Base-by-base conservation (phyloP, 2,329 filamentous ascomycete species). In the Chrysosphaeria jannelii region DNA sequence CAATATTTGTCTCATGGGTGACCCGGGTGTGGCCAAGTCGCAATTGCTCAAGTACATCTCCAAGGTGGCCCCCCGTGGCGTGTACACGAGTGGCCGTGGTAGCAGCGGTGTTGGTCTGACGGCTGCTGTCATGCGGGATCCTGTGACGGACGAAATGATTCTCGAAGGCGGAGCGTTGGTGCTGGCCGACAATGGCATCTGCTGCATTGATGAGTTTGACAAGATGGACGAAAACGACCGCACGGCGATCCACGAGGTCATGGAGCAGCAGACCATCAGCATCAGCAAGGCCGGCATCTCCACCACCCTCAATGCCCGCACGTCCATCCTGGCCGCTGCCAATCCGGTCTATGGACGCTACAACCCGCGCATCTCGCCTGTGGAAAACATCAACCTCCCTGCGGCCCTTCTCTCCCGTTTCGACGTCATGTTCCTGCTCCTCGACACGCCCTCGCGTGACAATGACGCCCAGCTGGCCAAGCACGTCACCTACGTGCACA, bases 361-460 rank as follows among this genome's bases (percentile, higher is more conserved):
- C 54, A 97, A 97, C 48, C 85, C 85, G 27, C 75, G 78, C 31
- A 71, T 97, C 35, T 91, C 81, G 1, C 85, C 85, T 1, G 79
- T 97, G 13, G 85, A 97, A 45, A 97, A 97, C 46, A 97, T 97
- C 48, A 97, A 97, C 45, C 65, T 97, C 19, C 85, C 85, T n/a
- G 85, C 85, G 10, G 85, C 85, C 11, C 62, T 97, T 11, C 61
- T 97, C 25, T 91, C 81, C 28, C 75, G 85, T 60, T 97, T 97
- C 46, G 85, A 97, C 43, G 59, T 97, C 34, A 61, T 97, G 34
- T 97, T 93, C 56, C 56, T 97, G 22, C 79, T 97, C 36, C 69
- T 97, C 28, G 85, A 97, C 49, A 90, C 76, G 18, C 81, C 85
- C 3, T 68, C 66, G 10, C 70, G 78, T 31, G 85, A 97, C 34